Evolutionary conservation across 306 rosid species (phyloP).

Genomic region (Medicago ruthenica): DNA sequence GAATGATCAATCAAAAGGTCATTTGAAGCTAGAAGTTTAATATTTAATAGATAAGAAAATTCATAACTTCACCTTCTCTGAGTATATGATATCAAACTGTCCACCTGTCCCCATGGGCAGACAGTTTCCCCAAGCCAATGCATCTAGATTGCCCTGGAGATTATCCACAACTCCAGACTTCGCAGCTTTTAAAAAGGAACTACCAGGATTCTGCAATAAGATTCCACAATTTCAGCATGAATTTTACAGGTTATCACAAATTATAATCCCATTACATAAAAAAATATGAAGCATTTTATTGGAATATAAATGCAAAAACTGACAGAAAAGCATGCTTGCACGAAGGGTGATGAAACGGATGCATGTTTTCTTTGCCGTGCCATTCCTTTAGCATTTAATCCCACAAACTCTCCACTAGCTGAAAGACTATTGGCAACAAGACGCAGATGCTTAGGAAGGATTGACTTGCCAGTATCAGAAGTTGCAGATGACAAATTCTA

Average conservation of each 20-base stretch:
- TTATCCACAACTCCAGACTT: conserved; percentile 71
- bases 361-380: conserved; percentile 71
- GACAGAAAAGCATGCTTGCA: conserved; percentile 96
- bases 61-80: conserved; percentile 61
- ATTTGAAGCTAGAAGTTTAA: conserved; percentile 29
- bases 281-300: conserved; percentile 30
- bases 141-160: conserved; percentile 77
- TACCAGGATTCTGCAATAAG: conserved; percentile 80
- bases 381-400: conserved; percentile 81
- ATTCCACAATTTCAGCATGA: conserved; percentile 45
- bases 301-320: conserved; percentile 57
- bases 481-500: conserved; percentile 78
- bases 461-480: conserved; percentile 76
- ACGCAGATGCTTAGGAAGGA: conserved; percentile 80
- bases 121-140: conserved; percentile 88
- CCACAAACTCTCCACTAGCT: conserved; percentile 85
- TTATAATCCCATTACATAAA: conserved; percentile 24
- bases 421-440: conserved; percentile 79
- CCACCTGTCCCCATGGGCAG: conserved; percentile 79
- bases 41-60: conserved; percentile 24
- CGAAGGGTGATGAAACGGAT: conserved; percentile 74
- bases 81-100: conserved; percentile 72
- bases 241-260: conserved; percentile 15
- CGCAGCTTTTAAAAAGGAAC: conserved; percentile 84
- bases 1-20: conserved; percentile 19